A percentile compares a stretch with the other conserved stretches of the same genome.
Evolutionary conservation across 768 basidiomycete species (phyloP).

Genomic region (Rhodocollybia butyracea): DNA sequence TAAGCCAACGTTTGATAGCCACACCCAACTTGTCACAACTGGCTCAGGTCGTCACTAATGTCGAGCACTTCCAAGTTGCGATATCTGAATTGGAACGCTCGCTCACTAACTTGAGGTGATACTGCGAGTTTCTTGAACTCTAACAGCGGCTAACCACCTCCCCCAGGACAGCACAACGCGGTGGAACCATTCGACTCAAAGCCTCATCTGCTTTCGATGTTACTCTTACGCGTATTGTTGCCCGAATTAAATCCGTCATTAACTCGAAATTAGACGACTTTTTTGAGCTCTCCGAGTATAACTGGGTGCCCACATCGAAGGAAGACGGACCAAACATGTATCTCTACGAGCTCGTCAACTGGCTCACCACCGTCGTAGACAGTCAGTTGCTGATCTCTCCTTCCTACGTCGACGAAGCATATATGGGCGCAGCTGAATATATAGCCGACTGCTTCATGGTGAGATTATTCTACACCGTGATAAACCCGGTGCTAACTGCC

Average conservation of each 20-base stretch:
- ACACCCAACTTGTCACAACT: constrained; percentile 86
- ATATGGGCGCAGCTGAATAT: constrained; percentile 83
- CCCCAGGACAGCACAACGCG: constrained; percentile 84
- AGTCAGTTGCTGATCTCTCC: constrained; percentile 75
- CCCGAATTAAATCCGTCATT: constrained; percentile 79
- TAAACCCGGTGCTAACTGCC: neutral
- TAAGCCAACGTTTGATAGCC: constrained; percentile 67
- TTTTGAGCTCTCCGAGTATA: constrained; percentile 92
- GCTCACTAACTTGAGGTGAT: constrained; percentile 75
- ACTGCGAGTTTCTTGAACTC: neutral
- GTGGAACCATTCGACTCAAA: constrained; percentile 72
- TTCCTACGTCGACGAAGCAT: constrained; percentile 84
- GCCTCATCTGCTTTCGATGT: constrained; percentile 62
- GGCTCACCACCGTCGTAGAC: constrained; percentile 95
- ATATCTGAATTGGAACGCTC: constrained; percentile 83
- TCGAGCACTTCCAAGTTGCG: constrained; percentile 87
- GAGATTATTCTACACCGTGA: constrained; percentile 19
- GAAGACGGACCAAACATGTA: constrained; percentile 89
- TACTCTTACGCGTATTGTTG: constrained; percentile 65
- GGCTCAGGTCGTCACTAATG: constrained; percentile 87
- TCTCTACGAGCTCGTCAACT: constrained; percentile 91
- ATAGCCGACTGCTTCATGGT: constrained; percentile 91
- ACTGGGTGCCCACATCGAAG: constrained; percentile 77
- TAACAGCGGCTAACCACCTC: constrained; percentile 9
- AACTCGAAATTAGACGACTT: constrained; percentile 92